Evolutionary conservation across 2,329 filamentous ascomycete genomes (phyloP).

Genomic region (Orbilia brochopaga): DNA sequence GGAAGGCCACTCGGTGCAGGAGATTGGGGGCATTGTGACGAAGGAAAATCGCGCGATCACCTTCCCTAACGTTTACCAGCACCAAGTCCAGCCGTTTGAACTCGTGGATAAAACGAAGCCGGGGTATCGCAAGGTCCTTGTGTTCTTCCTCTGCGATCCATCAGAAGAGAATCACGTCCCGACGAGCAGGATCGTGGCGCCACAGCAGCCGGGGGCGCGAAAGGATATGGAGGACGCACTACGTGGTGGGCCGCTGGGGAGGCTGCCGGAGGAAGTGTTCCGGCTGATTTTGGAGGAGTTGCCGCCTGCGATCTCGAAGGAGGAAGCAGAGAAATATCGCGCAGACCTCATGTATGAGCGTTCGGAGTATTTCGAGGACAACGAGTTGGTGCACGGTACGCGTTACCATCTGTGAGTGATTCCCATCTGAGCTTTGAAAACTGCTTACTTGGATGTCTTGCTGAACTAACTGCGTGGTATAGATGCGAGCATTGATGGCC

Average conservation of each 20-base stretch:
- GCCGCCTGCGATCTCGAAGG: constrained; percentile 55
- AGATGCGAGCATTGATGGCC: constrained; percentile 1
- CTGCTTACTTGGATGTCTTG: neutral
- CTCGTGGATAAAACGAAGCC: constrained; percentile 32
- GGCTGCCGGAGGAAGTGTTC: constrained; percentile 50
- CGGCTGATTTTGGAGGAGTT: constrained; percentile 52
- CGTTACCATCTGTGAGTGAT: constrained; percentile 37
- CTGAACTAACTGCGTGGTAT: neutral
- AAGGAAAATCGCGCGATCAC: constrained; percentile 34
- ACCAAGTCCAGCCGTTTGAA: constrained; percentile 50
- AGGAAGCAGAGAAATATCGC: constrained; percentile 58
- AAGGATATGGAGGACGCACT: constrained; percentile 19
- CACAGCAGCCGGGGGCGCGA: constrained; percentile 41
- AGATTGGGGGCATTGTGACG: constrained; percentile 37
- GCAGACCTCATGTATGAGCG: constrained; percentile 59
- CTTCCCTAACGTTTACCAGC: constrained; percentile 46
- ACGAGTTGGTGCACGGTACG: constrained; percentile 17
- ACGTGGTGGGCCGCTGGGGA: constrained; percentile 17
- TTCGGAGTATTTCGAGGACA: constrained; percentile 46
- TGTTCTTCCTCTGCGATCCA: constrained; percentile 54
- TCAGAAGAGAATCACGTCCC: constrained; percentile 14
- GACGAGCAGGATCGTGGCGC: constrained; percentile 30
- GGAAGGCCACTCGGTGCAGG: constrained; percentile 25
- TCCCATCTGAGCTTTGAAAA: neutral
- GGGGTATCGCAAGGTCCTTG: constrained; percentile 41